Base-by-base conservation (phyloP, 2,329 filamentous ascomycete species). In the Curvularia hawaiiensis region DNA sequence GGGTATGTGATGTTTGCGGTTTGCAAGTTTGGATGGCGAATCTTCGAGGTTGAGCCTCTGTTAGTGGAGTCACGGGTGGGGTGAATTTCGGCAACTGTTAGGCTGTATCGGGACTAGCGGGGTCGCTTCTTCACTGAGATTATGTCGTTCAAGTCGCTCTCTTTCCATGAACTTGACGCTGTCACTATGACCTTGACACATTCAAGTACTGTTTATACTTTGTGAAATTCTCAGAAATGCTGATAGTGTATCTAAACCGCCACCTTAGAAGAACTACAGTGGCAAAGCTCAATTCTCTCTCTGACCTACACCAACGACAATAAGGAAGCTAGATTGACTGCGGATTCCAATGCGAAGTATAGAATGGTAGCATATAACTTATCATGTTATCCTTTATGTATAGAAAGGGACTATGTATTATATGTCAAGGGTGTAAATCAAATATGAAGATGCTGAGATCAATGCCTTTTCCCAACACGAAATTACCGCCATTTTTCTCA, bases 61-160 rank as follows among this genome's bases (percentile, higher is more conserved):
- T 48, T 60, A 56, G 61, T 68, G 60, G 62, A 72, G 69, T 66
- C 70, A 67, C 59, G 60, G 57, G 65, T 65, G 59, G 60, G 63
- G 63, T 52, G 52, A 48, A 63, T 64, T 68, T 65, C 54, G 47
- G 56, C 43, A 41, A 52, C 26, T 10, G 44, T 57, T 64, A 63
- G 47, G 43, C 52, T 18, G 33, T 12, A 38, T 51, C 20, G 10
- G 35, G 16, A 47, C 52, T 64, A 64, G 61, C 7, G 52, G 4
- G 1, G 44, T 60, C 54, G 59, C 61, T 54, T 52, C 41, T n/a
- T 14, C 38, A 51, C 31, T 14, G 22, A 24, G 22, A 24, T 4
- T 24, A 24, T 24, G 22, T 24, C 22, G 22, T 24, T 24, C 22
- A 24, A 24, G 22, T 24, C 22, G 22, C 22, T 22, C 40, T 51